A percentile compares a stretch with the other conserved stretches of the same genome.
These are phyloP conservation scores for Begonia loranthoides DNA, from an alignment of 306 rosid species.

Conservation along the genomic window DNA sequence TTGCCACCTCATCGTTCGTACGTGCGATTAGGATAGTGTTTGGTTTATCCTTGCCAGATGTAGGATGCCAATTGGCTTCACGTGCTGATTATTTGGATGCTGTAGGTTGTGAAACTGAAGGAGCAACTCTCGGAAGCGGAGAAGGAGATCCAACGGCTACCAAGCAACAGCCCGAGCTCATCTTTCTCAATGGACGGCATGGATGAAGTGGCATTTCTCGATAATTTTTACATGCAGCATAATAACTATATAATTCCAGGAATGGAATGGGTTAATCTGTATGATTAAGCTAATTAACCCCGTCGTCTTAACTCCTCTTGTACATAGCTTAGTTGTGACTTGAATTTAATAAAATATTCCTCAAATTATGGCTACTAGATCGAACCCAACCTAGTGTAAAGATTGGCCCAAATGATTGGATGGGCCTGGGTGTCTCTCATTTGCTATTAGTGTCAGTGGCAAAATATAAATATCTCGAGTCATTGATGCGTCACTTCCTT, in stretches of 20 bases:
- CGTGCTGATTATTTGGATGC: slow-evolving; percentile 1
- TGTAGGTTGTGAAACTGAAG: slow-evolving; percentile 49
- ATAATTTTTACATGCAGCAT: slow-evolving; percentile 27
- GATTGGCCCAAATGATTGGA: too few relatives aligned
- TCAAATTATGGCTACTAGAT: too few relatives aligned
- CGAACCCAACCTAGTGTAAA: too few relatives aligned
- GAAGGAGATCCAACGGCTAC: slow-evolving; percentile 40
- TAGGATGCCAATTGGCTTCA: neutral
- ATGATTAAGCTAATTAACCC: slow-evolving; percentile 15
- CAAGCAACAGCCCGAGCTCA: slow-evolving; percentile 45
- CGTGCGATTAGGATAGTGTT: too few relatives aligned
- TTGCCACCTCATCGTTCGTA: slow-evolving; percentile 29
- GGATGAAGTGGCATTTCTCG: slow-evolving; percentile 38
- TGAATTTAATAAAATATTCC: too few relatives aligned
- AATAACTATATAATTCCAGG: slow-evolving; percentile 24
- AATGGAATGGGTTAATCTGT: slow-evolving; percentile 56
- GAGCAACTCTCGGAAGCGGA: slow-evolving; percentile 45
- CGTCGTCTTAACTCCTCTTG: neutral
- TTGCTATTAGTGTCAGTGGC: too few relatives aligned
- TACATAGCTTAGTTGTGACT: too few relatives aligned
- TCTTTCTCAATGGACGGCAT: slow-evolving; percentile 42
- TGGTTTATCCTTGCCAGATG: too few relatives aligned
- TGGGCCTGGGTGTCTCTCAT: too few relatives aligned
- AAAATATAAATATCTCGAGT: too few relatives aligned
- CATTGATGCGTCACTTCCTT: too few relatives aligned